Evolutionary conservation across 2,329 filamentous ascomycete genomes (phyloP).

Genomic region (Pseudogymnoascus sp.): DNA sequence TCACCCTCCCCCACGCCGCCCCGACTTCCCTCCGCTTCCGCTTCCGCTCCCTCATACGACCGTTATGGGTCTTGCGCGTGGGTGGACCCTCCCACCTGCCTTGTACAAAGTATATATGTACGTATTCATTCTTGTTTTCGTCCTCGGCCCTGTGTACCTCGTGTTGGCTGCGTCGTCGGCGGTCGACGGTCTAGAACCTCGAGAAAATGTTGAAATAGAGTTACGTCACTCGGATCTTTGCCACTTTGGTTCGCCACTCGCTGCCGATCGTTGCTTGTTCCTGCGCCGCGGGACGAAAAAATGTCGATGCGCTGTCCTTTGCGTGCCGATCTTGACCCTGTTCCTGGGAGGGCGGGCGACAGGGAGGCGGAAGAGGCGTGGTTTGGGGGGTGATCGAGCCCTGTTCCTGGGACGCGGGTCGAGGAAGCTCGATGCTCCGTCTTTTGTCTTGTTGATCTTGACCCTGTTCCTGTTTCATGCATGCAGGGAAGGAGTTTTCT

Average conservation of each 20-base stretch:
- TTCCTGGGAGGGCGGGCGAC: not conserved
- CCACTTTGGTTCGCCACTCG: not conserved
- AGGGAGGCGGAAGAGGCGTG: not conserved
- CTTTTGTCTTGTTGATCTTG: not conserved
- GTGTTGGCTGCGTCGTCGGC: not conserved
- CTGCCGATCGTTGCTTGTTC: not conserved
- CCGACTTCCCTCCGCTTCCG: not conserved
- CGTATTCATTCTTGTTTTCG: not conserved
- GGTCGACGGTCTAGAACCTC: not conserved
- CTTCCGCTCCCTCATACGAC: not conserved
- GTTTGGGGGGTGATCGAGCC: not conserved
- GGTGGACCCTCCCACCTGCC: not conserved
- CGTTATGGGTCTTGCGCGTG: not conserved
- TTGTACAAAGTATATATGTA: not conserved
- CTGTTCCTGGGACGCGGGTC: constrained; percentile 1
- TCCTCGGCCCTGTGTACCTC: not conserved
- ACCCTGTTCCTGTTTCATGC: not conserved
- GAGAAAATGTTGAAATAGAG: not conserved
- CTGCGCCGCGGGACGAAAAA: constrained; percentile 3
- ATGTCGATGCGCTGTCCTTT: not conserved
- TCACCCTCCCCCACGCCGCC: not conserved
- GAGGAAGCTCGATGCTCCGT: not conserved
- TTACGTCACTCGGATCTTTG: constrained; percentile 7
- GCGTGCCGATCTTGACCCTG: not conserved
- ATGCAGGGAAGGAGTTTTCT: not conserved